phyloP scores from a whole-genome alignment of 495 filamentous ascomycete genomes.

The Penicillium maclennaniae region DNA sequence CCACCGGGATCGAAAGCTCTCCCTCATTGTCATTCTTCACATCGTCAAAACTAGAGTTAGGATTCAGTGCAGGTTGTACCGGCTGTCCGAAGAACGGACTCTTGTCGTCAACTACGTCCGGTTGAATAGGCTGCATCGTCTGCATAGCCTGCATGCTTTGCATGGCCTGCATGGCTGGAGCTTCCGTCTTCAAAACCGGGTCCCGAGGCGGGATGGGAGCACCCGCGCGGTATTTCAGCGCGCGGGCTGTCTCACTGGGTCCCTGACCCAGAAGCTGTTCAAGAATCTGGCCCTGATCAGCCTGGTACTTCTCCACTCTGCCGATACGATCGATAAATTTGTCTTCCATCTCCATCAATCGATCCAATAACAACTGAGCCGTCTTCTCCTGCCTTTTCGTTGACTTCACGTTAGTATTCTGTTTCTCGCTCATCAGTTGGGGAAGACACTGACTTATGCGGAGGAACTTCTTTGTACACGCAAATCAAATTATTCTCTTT shows the following conservation, averaged over 20 bases:
- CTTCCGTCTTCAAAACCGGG: slow-evolving; percentile 18
- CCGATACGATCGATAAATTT: slow-evolving; percentile 11
- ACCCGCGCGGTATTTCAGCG: background rate
- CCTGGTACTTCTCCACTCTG: slow-evolving; percentile 11
- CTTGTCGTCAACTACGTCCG: background rate
- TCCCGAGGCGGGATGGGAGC: background rate
- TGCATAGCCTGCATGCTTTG: background rate
- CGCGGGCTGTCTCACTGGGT: background rate
- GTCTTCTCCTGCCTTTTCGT: slow-evolving; percentile 39
- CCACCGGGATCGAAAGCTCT: slow-evolving; percentile 64
- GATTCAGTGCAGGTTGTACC: background rate
- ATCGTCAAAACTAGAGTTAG: slow-evolving; percentile 8
- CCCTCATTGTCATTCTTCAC: slow-evolving; percentile 34
- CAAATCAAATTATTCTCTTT: slow-evolving; percentile 53
- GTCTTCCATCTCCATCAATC: slow-evolving; percentile 30
- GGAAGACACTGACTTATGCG: slow-evolving; percentile 48
- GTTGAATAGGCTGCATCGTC: background rate
- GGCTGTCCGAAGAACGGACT: slow-evolving; percentile 1
- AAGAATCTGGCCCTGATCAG: slow-evolving; percentile 1
- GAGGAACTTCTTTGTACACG: slow-evolving; percentile 58
- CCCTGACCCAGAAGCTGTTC: background rate
- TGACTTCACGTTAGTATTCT: slow-evolving; percentile 8
- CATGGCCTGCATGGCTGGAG: background rate
- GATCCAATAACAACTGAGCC: slow-evolving; percentile 35
- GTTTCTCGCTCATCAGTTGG: background rate